Conservation (phyloP, 805 yeast genomes). For the Candida insectorum region DNA sequence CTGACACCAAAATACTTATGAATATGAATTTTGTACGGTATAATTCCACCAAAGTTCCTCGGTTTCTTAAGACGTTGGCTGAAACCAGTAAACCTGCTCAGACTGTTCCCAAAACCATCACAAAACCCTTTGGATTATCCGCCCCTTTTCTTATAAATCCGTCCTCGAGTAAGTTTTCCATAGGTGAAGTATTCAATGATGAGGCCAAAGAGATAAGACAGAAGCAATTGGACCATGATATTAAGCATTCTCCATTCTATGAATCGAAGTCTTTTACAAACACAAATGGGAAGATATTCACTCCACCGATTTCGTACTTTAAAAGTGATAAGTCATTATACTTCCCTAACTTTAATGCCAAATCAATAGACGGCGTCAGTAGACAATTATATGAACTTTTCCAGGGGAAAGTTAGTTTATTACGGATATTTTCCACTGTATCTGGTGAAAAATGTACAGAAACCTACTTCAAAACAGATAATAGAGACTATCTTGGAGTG, state of each 20-base stretch:
- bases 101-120: constrained; percentile 25
- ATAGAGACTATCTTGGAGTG: constrained; percentile 37
- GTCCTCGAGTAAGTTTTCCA: constrained; percentile 12
- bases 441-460: constrained; percentile 68
- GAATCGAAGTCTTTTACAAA: constrained; percentile 51
- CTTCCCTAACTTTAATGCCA: constrained; percentile 76
- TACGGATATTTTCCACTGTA: constrained; percentile 63
- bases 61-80: constrained; percentile 33
- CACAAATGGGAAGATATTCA: constrained; percentile 81
- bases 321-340: constrained; percentile 66
- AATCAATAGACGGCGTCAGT: constrained; percentile 40
- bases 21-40: constrained; percentile 7
- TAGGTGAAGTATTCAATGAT: constrained; percentile 25
- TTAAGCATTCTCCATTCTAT: constrained; percentile 41
- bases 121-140: constrained; percentile 39
- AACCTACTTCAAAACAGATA: constrained; percentile 51
- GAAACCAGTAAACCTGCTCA: constrained; percentile 40
- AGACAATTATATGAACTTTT: constrained; percentile 37
- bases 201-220: constrained; percentile 38
- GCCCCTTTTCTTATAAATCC: constrained; percentile 25
- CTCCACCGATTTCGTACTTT: constrained; percentile 79
- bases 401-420: constrained; percentile 53
- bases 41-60: constrained; percentile 20
- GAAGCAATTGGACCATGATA: constrained; percentile 37
- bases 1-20: too few relatives aligned